A percentile compares a stretch with the other conserved stretches of the same genome.
phyloP scores from a whole-genome alignment of 202 grass and related monocot genomes.

The Elaeis oleifera region DNA sequence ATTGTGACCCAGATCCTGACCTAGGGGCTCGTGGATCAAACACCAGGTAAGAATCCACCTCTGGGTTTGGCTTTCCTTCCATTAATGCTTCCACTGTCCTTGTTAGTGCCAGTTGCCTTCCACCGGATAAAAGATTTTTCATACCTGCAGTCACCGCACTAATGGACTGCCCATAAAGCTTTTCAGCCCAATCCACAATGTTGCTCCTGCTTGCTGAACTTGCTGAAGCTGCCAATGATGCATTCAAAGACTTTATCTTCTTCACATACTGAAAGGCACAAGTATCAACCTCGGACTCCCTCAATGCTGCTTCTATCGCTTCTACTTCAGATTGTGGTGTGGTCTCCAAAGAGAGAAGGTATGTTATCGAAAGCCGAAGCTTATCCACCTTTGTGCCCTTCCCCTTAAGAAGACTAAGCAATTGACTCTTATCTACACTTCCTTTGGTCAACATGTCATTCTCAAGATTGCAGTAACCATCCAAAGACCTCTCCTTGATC shows the following conservation, averaged over 20 bases:
- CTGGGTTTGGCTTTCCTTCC: slow-evolving; percentile 80
- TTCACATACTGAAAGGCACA: slow-evolving; percentile 77
- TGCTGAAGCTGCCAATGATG: slow-evolving; percentile 54
- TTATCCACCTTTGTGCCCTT: slow-evolving; percentile 81
- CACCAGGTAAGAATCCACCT: slow-evolving; percentile 76
- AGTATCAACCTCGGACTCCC: slow-evolving; percentile 62
- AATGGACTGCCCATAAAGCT: slow-evolving; percentile 84
- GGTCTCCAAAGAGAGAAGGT: slow-evolving; percentile 63
- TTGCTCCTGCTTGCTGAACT: slow-evolving; percentile 65
- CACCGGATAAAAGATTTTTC: slow-evolving; percentile 85
- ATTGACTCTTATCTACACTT: slow-evolving; percentile 42
- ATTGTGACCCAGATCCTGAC: slow-evolving; percentile 58
- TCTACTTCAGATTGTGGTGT: slow-evolving; percentile 53
- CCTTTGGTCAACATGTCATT: slow-evolving; percentile 72
- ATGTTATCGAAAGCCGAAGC: slow-evolving; percentile 61
- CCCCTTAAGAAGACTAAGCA: slow-evolving; percentile 57
- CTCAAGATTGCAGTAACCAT: slow-evolving; percentile 61
- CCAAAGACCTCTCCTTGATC: slow-evolving; percentile 74
- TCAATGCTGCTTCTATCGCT: slow-evolving; percentile 47
- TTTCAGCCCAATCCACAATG: slow-evolving; percentile 95
- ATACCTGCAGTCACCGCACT: slow-evolving; percentile 72
- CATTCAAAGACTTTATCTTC: slow-evolving; percentile 65
- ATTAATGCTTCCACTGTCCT: slow-evolving; percentile 84
- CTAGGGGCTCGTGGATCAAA: slow-evolving; percentile 73
- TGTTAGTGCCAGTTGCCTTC: slow-evolving; percentile 68